Percentiles rank a stretch among this genome's conserved stretches.
These are phyloP conservation scores for Cystobasidium ongulense DNA, from an alignment of 768 basidiomycete species.

Conservation along the genomic window DNA sequence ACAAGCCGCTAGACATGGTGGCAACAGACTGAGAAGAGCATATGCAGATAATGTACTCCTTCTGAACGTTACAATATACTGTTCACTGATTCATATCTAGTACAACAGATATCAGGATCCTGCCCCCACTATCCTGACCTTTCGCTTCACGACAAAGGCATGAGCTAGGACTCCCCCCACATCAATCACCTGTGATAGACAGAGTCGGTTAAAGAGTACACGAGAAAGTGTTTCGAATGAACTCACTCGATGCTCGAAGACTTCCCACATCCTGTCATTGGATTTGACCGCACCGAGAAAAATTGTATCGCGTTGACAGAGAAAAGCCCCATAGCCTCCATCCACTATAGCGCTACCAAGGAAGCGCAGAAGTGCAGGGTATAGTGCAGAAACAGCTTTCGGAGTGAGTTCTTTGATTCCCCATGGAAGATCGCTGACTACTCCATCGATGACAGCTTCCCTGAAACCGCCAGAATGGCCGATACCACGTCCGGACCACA, in stretches of 20 bases:
- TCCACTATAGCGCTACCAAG: background rate
- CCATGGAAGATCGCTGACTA: slow-evolving; percentile 21
- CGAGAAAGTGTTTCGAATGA: background rate
- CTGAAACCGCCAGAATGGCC: background rate
- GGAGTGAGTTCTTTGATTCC: slow-evolving; percentile 7
- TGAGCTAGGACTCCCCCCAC: slow-evolving; percentile 1
- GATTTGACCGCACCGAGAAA: background rate
- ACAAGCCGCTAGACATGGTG: background rate
- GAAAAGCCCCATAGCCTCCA: background rate
- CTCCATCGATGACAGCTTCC: background rate
- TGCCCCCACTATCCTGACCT: background rate
- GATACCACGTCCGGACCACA: background rate
- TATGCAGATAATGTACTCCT: no score
- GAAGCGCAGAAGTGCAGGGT: slow-evolving; percentile 8
- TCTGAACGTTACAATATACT: no score
- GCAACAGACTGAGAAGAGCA: background rate
- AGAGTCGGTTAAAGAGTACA: background rate
- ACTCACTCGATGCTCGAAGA: background rate
- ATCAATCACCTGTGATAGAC: background rate
- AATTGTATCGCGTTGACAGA: slow-evolving; percentile 1
- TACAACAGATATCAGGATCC: no score
- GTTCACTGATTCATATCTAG: no score
- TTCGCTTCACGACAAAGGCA: slow-evolving; percentile 9
- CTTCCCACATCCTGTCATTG: slow-evolving; percentile 3
- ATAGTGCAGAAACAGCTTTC: background rate